These are phyloP conservation scores for Nitzschia sp. DNA, from an alignment of 108 stramenopile genomes.

Conservation along the genomic window DNA sequence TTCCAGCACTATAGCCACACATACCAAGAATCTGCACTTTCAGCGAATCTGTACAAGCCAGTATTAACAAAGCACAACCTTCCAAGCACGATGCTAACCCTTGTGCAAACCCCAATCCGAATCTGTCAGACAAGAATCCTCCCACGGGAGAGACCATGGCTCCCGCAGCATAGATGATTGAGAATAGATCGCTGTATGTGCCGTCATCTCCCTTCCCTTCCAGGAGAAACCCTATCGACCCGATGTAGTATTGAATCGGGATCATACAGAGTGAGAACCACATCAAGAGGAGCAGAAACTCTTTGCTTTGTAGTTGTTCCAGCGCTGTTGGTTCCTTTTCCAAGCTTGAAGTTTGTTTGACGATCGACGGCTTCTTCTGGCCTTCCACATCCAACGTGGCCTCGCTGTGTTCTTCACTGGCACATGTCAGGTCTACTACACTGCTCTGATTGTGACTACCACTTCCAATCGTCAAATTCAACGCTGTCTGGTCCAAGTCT, in stretches of 20 bases:
- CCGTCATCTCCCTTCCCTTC: conserved; percentile 42
- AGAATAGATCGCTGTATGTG: conserved; percentile 36
- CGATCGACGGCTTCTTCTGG: not conserved
- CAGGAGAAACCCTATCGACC: conserved; percentile 42
- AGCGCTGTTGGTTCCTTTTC: conserved; percentile 13
- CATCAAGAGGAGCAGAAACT: conserved; percentile 34
- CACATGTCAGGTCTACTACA: not conserved
- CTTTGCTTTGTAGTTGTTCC: conserved; percentile 27
- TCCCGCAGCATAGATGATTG: conserved; percentile 39
- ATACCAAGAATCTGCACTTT: conserved; percentile 31
- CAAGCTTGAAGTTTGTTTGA: not conserved
- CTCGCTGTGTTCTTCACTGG: not conserved
- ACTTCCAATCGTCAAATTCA: not conserved
- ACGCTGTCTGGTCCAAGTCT: not conserved
- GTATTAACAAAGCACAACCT: conserved; percentile 30
- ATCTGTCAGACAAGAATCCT: conserved; percentile 38
- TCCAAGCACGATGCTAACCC: conserved; percentile 27
- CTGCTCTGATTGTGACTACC: not conserved
- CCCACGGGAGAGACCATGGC: conserved; percentile 25
- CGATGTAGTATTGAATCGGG: conserved; percentile 50
- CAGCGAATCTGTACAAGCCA: conserved; percentile 23
- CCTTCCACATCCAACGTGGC: not conserved
- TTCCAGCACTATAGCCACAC: conserved; percentile 33
- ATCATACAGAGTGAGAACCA: conserved; percentile 44
- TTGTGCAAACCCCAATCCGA: conserved; percentile 41